Evolutionary conservation across 73 alveolate species (phyloP).

Genomic region (Blepharisma japonicum): DNA sequence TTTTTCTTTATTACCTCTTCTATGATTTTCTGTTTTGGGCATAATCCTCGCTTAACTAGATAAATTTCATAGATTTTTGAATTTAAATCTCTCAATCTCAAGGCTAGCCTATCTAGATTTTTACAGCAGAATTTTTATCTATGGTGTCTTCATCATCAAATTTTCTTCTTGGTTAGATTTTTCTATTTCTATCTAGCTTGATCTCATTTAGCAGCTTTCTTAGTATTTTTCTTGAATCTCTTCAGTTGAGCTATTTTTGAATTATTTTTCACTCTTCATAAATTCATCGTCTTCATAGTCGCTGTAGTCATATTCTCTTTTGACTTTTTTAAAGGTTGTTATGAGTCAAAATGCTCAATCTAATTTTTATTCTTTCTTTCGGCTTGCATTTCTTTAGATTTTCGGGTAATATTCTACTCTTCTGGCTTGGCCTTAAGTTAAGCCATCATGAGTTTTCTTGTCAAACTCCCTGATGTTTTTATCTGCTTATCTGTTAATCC

Average conservation of each 20-base stretch:
- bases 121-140: slow-evolving; percentile 37
- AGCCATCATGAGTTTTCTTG: background rate
- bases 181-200: background rate
- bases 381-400: background rate
- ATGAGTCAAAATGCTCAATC: background rate
- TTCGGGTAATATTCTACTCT: background rate
- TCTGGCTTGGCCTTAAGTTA: background rate
- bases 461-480: background rate
- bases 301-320: background rate
- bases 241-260: background rate
- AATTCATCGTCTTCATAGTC: background rate
- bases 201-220: background rate
- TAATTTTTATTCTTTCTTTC: background rate
- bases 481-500: background rate
- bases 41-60: slow-evolving; percentile 27
- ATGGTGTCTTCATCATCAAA: slow-evolving; percentile 37
- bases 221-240: background rate
- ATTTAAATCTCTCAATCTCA: slow-evolving; percentile 32
- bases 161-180: background rate
- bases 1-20: background rate
- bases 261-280: background rate
- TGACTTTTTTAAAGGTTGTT: background rate
- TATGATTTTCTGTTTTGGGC: background rate
- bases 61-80: slow-evolving; percentile 44
- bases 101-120: slow-evolving; percentile 18